Base-by-base conservation (phyloP, 106 monocot genomes). In the Platanthera guangdongensis region DNA sequence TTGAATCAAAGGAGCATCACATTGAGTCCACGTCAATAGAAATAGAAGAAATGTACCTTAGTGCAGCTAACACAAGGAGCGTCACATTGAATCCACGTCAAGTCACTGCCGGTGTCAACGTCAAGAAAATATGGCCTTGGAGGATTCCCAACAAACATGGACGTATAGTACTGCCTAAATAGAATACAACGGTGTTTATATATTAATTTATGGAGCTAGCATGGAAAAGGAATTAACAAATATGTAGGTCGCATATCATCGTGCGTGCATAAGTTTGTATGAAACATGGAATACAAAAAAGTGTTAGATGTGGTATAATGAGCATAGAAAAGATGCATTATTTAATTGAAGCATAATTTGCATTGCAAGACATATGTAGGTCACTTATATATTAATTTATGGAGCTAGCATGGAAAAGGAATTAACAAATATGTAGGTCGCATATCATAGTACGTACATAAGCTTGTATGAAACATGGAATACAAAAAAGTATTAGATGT, bases 31-130 rank as follows among this genome's bases (percentile, higher is more conserved):
- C 25, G 25, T 25, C 25, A 25, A 39, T 39, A 8, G 8, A 53
- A 14, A 5, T 14, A 53, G 53, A 53, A 8, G 46, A 52, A 14
- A 75, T 18, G 39, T 87, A 95, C 95, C 95, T 92, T 87, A 39
- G 92, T 88, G 79, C 95, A 95, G 68, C 88, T 92, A 49, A 82
- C 52, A 73, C 95, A 95, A 15, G 95, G 95, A 81, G 92, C 95
- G 77, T 95, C 92, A 78, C 95, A 95, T 69, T 95, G 95, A 64
- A 95, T 92, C 95, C 95, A 95, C 57, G 92, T 90, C 73, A 92
- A 80, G 68, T 92, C 90, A 78, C 95, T 95, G 25, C 92, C 95
- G 48, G 95, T 95, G 78, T 95, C 95, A 51, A 95, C 90, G 71
- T 95, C 95, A 71, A 95, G 90, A 74, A 83, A 95, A 71, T 88